Base-by-base conservation (phyloP, 2,329 filamentous ascomycete species). In the Penicillium glabrum region DNA sequence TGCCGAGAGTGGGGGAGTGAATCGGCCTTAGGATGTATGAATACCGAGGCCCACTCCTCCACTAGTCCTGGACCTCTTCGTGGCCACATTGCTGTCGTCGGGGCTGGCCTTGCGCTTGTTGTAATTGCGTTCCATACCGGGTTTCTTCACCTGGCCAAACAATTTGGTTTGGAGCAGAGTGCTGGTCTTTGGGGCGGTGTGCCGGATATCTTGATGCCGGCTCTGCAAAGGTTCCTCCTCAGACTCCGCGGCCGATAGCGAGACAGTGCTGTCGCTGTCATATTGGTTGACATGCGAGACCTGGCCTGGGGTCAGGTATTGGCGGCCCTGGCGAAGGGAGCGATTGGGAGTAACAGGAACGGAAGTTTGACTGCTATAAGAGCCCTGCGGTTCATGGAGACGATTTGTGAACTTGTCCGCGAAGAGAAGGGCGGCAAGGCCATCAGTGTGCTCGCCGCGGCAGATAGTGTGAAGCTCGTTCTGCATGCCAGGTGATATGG, bases 201-300 rank as follows among this genome's bases (percentile, higher is more conserved):
- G 57, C 16, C 64, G 63, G 50, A 59, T 56, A 11, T 61, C 56
- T 11, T 53, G 57, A 23, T 58, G 57, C 9, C 49, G 56, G n/a
- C 44, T 23, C 6, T 46, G 46, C 27, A 54, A n/a, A 24, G 19
- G 84, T 41, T 89, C 86, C 51, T 81, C 83, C 11, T 84, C 81
- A 9, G 69, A 74, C 48, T 82, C 80, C 8, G 72, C 69, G 44
- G 85, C 83, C 1, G 82, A 83, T 21, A 85, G 88, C 1, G 91
- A 95, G 48, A 95, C 92, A 1, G 91, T 96, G 76, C 90, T 93
- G 72, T 96, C 91, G 58, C 90, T 86, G 72, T 91, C 92, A 73
- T 87, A 64, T 64, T 70, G 67, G 43, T 80, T 78, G 21, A 81
- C 79, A 3, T 77, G 77, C 14, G 60, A 79, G 70, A 89, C 78